Evolutionary conservation across 2,329 filamentous ascomycete genomes (phyloP).

Genomic region (Penicillium sumatraense): DNA sequence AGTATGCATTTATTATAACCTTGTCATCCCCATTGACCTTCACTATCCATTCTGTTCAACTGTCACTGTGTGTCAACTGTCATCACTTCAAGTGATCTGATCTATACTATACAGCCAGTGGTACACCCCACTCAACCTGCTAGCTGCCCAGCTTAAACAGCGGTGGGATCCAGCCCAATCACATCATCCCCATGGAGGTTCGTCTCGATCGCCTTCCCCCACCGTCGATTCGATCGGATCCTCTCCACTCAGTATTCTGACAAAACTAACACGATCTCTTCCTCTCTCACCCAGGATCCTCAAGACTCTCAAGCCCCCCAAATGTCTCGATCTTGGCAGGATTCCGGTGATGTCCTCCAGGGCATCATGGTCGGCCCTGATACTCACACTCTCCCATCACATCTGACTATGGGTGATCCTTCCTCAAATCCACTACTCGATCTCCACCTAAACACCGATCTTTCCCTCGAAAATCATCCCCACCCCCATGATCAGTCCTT

Average conservation of each 20-base stretch:
- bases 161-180: neutral
- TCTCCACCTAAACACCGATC: conserved; percentile 30
- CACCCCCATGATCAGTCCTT: conserved; percentile 19
- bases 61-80: too few species aligned
- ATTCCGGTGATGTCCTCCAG: conserved; percentile 36
- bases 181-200: conserved; percentile 14
- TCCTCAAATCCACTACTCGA: conserved; percentile 30
- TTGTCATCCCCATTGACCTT: conserved; percentile 6
- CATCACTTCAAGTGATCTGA: too few species aligned
- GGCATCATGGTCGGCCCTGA: conserved; percentile 32
- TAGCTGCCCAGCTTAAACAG: neutral
- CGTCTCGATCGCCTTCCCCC: neutral
- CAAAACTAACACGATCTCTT: neutral
- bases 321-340: conserved; percentile 25
- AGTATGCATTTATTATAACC: too few species aligned
- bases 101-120: too few species aligned
- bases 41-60: too few species aligned
- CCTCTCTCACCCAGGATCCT: neutral
- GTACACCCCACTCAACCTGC: too few species aligned
- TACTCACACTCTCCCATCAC: conserved; percentile 2
- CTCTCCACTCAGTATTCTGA: too few species aligned
- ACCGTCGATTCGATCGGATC: too few species aligned
- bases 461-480: conserved; percentile 21
- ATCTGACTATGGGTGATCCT: conserved; percentile 23
- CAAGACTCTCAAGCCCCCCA: conserved; percentile 9